Base-by-base conservation (phyloP, 352 stramenopile species). In the Phytophthora pini region DNA sequence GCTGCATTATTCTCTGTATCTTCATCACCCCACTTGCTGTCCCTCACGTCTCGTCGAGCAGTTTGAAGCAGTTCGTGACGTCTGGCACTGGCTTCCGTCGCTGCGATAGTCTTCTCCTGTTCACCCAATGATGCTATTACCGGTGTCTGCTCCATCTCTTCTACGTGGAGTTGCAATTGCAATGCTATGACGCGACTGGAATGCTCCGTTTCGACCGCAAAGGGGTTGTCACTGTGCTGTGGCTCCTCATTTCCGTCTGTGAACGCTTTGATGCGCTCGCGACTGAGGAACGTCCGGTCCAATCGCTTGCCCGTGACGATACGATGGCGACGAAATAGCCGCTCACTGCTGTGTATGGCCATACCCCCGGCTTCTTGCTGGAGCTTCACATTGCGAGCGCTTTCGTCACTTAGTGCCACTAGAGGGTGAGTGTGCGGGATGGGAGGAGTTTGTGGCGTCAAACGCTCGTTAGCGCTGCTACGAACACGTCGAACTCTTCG, bases 401-500 rank as follows among this genome's bases (percentile, higher is more conserved):
- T 68, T 60, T 65, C 48, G 31, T 72, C 39, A 11, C 65, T 55
- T 40, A 86, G 55, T 40, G 68, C 49, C 22, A 71, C 60, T 15
- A 90, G 40, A n/a, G 83, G 83, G 24, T 92, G 83, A 10, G 68
- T 65, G 46, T 92, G 83, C 2, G 83, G 83, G 27, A 72, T 50
- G 5, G 83, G 83, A 39, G 81, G 56, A 12, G 73, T 60, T 49
- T 79, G 70, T 13, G 70, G 77, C 3, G 64, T 56, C 39, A 73
- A 24, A 9, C 64, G 20, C 7, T 80, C 70, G 2, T 84, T 71
- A 0, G 34, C 59, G 8, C 67, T 46, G 8, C 12, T 53, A 20
- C 20, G 4, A 31, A 2, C 46, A 13, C 15, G 56, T n/a, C 55
- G 9, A 9, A 20, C 10, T 1, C 41, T 46, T 29, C 39, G 44